A percentile compares a stretch with the other conserved stretches of the same genome.
Conservation (phyloP, 139 green algal genomes). For the Auxenochlorella protothecoides region DNA sequence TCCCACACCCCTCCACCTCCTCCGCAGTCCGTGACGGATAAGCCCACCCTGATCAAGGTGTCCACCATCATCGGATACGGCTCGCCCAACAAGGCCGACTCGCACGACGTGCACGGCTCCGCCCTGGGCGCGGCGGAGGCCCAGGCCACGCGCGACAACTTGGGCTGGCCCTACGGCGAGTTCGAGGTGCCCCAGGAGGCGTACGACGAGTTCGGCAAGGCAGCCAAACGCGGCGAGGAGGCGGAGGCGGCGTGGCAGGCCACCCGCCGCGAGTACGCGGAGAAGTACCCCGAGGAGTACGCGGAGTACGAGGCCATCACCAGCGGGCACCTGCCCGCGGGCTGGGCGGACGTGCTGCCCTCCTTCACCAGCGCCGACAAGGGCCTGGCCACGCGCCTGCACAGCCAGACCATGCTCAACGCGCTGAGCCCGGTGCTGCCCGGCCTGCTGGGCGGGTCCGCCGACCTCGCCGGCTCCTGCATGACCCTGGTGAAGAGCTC, state of each 20-base stretch:
- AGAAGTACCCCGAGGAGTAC: slow-evolving; percentile 69
- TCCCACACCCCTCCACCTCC: neutral
- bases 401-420: slow-evolving; percentile 95
- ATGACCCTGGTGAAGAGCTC: slow-evolving; percentile 99
- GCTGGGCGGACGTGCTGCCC: slow-evolving; percentile 80
- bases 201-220: slow-evolving; percentile 34
- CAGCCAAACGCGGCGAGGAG: slow-evolving; percentile 40
- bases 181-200: slow-evolving; percentile 90
- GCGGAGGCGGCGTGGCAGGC: slow-evolving; percentile 72
- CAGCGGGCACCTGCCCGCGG: slow-evolving; percentile 64
- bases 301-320: slow-evolving; percentile 76
- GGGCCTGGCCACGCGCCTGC: slow-evolving; percentile 86
- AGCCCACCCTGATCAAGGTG: slow-evolving; percentile 93
- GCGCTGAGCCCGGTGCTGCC: slow-evolving; percentile 80
- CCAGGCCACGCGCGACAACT: slow-evolving; percentile 81
- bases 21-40: slow-evolving; percentile 78
- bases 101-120: slow-evolving; percentile 93
- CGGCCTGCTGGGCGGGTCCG: slow-evolving; percentile 88
- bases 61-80: slow-evolving; percentile 98
- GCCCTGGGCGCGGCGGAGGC: slow-evolving; percentile 92
- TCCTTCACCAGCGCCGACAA: slow-evolving; percentile 89
- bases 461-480: slow-evolving; percentile 97
- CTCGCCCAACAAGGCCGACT: slow-evolving; percentile 98
- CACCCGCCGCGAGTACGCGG: slow-evolving; percentile 36
- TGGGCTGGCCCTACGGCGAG: slow-evolving; percentile 82